Percentiles rank a stretch among this genome's conserved stretches.
Conservation (phyloP, 176 grass and related monocot species). For the Phyllostachys edulis region DNA sequence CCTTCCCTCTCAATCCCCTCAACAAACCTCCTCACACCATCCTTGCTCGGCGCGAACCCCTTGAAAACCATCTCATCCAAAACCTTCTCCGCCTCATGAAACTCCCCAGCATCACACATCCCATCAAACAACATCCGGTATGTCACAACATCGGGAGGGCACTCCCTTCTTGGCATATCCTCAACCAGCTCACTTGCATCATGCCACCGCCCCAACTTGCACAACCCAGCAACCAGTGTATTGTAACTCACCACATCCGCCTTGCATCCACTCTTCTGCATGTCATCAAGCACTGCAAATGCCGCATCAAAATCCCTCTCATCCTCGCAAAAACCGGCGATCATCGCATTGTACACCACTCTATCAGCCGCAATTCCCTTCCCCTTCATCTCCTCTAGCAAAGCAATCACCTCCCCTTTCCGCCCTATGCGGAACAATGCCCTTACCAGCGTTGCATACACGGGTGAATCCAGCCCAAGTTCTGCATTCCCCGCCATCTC, state of each 20-base stretch:
- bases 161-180: slow-evolving; percentile 59
- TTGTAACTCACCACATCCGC: slow-evolving; percentile 54
- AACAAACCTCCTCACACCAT: slow-evolving; percentile 39
- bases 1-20: slow-evolving; percentile 50
- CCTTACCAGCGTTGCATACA: slow-evolving; percentile 55
- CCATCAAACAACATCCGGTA: slow-evolving; percentile 52
- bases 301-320: slow-evolving; percentile 48
- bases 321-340: slow-evolving; percentile 56
- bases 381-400: slow-evolving; percentile 68
- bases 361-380: slow-evolving; percentile 41
- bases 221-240: slow-evolving; percentile 47
- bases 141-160: slow-evolving; percentile 53
- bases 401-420: slow-evolving; percentile 55
- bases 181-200: slow-evolving; percentile 52
- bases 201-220: slow-evolving; percentile 48
- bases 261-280: slow-evolving; percentile 51
- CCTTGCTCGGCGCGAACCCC: slow-evolving; percentile 53
- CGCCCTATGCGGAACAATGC: slow-evolving; percentile 43
- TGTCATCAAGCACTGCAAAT: slow-evolving; percentile 57
- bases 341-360: slow-evolving; percentile 60
- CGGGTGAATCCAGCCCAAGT: slow-evolving; percentile 26
- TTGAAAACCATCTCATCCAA: slow-evolving; percentile 67
- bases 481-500: slow-evolving; percentile 37
- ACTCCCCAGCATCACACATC: slow-evolving; percentile 47
- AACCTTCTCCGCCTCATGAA: slow-evolving; percentile 35